phyloP scores from a whole-genome alignment of 169 alveolate species.

The Eimeria acervulina region DNA sequence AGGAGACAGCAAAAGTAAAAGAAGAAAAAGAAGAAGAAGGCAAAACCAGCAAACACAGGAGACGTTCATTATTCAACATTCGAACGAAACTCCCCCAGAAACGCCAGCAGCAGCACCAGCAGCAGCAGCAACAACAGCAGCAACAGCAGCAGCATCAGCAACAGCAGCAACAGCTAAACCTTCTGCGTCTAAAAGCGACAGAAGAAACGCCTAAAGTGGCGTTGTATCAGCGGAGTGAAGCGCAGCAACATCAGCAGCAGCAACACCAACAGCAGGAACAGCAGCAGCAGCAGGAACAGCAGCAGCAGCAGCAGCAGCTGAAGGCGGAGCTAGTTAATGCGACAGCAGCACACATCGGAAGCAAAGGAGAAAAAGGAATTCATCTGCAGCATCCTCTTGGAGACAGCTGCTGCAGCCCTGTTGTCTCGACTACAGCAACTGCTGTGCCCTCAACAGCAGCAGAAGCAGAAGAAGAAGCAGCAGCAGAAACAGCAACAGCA shows the following conservation, averaged over 20 bases:
- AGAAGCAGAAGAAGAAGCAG: not conserved
- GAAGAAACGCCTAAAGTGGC: not conserved
- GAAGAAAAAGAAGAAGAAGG: not conserved
- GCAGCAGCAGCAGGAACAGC: conserved; percentile 17
- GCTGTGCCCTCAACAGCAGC: not conserved
- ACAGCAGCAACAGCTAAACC: not conserved
- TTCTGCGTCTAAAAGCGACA: not conserved
- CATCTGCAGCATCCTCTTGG: not conserved
- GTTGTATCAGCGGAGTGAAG: not conserved
- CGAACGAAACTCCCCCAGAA: not conserved
- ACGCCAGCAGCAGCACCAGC: conserved; percentile 52
- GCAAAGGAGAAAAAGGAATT: not conserved
- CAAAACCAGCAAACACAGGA: not conserved
- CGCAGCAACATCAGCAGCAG: not conserved
- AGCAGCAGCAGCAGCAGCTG: conserved; percentile 63
- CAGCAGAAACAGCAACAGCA: not conserved
- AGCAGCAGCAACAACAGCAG: conserved; percentile 29
- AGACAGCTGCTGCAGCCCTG: not conserved
- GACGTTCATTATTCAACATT: not conserved
- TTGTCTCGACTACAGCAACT: conserved; percentile 13
- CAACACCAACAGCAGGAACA: conserved; percentile 18
- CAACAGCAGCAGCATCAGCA: conserved; percentile 41
- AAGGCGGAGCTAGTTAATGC: not conserved
- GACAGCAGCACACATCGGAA: conserved; percentile 3
- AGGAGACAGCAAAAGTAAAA: not conserved